A percentile compares a stretch with the other conserved stretches of the same genome.
These are phyloP conservation scores for Ormosia semicastrata DNA, from an alignment of 306 rosid genomes.

Conservation along the genomic window DNA sequence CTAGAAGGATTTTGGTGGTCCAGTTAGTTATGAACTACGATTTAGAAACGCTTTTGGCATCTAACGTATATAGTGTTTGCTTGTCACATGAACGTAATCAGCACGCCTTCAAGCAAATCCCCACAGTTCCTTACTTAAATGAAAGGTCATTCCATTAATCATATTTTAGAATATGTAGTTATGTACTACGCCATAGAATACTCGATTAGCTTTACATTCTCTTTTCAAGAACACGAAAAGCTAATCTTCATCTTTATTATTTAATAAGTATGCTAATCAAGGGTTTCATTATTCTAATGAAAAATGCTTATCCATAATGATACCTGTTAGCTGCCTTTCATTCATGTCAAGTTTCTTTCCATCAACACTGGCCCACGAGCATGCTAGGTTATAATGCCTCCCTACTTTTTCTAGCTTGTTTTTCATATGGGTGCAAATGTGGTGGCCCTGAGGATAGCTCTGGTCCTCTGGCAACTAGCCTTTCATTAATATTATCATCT, in stretches of 20 bases:
- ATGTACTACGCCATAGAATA: slow-evolving; percentile 25
- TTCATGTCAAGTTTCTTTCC: slow-evolving; percentile 59
- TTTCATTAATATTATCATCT: slow-evolving; percentile 34
- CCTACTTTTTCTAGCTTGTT: slow-evolving; percentile 47
- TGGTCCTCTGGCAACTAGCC: slow-evolving; percentile 38
- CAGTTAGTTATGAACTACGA: not conserved
- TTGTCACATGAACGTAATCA: slow-evolving; percentile 65
- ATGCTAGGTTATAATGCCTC: slow-evolving; percentile 52
- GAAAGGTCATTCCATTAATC: slow-evolving; percentile 27
- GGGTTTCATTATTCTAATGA: slow-evolving; percentile 41
- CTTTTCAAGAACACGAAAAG: slow-evolving; percentile 38
- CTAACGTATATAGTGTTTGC: not conserved
- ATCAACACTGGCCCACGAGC: slow-evolving; percentile 55
- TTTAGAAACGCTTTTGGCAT: slow-evolving; percentile 24
- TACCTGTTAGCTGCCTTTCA: slow-evolving; percentile 37
- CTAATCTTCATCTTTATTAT: slow-evolving; percentile 33
- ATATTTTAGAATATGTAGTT: slow-evolving; percentile 6
- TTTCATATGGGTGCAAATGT: slow-evolving; percentile 31
- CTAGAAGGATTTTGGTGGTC: slow-evolving; percentile 1
- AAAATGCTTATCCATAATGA: slow-evolving; percentile 38
- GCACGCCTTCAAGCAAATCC: slow-evolving; percentile 40
- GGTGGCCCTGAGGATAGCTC: slow-evolving; percentile 65
- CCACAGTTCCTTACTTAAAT: slow-evolving; percentile 11
- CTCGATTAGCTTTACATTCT: slow-evolving; percentile 36
- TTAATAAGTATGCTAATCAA: slow-evolving; percentile 42